These are phyloP conservation scores for Rhizoclosmatium sp. DNA, from an alignment of 192 early-diverging fungal genomes.

Conservation along the genomic window DNA sequence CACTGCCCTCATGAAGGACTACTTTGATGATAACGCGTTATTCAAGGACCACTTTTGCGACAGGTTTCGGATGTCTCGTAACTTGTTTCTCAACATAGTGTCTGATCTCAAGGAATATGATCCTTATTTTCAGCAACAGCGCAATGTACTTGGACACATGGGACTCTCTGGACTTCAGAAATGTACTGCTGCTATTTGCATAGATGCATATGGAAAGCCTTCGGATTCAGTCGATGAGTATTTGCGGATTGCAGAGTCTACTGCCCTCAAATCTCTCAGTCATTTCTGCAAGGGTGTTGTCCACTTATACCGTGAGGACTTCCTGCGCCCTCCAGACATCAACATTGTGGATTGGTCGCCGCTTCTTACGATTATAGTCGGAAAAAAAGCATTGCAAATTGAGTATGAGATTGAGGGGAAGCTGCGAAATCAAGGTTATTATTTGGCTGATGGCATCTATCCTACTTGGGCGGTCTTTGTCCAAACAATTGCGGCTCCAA, in stretches of 20 bases:
- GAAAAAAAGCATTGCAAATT: neutral
- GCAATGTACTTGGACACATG: neutral
- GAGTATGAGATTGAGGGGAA: neutral
- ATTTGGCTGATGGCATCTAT: slow-evolving; percentile 34
- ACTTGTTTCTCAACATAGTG: neutral
- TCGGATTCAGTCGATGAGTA: slow-evolving; percentile 32
- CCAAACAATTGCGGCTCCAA: slow-evolving; percentile 10
- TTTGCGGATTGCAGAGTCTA: slow-evolving; percentile 40
- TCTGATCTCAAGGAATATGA: neutral
- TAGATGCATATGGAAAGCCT: slow-evolving; percentile 30
- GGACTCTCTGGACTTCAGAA: slow-evolving; percentile 31
- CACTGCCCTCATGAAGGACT: neutral
- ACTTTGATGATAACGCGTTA: neutral
- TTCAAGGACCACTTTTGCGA: slow-evolving; percentile 6
- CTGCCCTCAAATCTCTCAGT: slow-evolving; percentile 46
- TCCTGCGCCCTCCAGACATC: slow-evolving; percentile 9
- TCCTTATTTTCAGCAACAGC: neutral
- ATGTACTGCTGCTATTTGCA: slow-evolving; percentile 23
- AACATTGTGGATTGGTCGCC: slow-evolving; percentile 1
- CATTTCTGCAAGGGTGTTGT: slow-evolving; percentile 12
- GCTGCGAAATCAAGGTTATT: neutral
- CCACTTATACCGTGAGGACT: neutral
- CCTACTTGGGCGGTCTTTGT: slow-evolving; percentile 24
- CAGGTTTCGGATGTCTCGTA: neutral
- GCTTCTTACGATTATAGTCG: neutral